phyloP scores from a whole-genome alignment of 345 rosid genomes.

The Rhizophora mangle region DNA sequence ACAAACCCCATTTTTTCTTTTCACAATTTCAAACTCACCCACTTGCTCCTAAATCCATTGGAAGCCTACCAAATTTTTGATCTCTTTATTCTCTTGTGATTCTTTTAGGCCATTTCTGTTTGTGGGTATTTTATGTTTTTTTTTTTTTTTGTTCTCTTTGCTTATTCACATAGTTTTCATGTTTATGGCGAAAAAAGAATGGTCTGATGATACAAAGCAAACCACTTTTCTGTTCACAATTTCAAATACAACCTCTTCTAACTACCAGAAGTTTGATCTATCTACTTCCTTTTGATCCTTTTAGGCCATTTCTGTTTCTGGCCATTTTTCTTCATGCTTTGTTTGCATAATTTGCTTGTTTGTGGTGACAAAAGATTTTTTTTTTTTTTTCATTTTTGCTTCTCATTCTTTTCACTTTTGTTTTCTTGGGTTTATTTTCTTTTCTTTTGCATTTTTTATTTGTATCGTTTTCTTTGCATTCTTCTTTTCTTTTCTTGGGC shows the following conservation, averaged over 20 bases:
- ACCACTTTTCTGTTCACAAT: not conserved
- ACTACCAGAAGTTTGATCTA: not conserved
- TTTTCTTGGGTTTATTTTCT: not conserved
- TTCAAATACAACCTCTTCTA: not conserved
- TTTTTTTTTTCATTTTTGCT: not conserved
- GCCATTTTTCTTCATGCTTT: not conserved
- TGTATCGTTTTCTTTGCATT: too few relatives aligned
- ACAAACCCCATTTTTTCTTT: slow-evolving; percentile 6
- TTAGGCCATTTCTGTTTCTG: too few relatives aligned
- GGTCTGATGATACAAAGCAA: too few relatives aligned
- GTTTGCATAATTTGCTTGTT: not conserved
- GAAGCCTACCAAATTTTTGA: not conserved
- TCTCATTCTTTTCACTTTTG: not conserved
- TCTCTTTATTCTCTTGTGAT: not conserved
- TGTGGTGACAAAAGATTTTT: too few relatives aligned
- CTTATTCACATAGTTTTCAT: not conserved
- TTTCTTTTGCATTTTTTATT: too few relatives aligned
- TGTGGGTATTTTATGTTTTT: not conserved
- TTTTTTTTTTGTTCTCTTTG: not conserved
- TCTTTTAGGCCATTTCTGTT: not conserved
- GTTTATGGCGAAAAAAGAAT: not conserved
- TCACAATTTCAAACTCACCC: not conserved
- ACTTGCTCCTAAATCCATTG: too few relatives aligned
- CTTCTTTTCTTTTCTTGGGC: not conserved
- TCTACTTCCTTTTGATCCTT: too few relatives aligned